Conservation (phyloP, 345 rosid genomes). For the Eucalyptus dawsonii region DNA sequence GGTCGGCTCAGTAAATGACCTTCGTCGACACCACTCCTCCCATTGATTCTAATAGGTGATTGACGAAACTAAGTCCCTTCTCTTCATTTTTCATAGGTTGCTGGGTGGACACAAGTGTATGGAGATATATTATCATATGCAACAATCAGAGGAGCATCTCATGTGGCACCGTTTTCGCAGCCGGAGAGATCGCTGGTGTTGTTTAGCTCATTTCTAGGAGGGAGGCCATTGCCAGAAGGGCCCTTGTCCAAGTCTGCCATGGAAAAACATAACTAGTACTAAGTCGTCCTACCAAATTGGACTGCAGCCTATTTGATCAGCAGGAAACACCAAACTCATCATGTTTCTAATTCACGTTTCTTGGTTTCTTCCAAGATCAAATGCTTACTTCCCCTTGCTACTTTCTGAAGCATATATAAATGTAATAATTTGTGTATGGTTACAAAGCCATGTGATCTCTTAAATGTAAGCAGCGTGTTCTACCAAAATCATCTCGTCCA, state of each 20-base stretch:
- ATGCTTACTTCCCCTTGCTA: not conserved
- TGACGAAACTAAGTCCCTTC: not conserved
- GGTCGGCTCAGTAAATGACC: not conserved
- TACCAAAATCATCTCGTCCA: too few relatives aligned
- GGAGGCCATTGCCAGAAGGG: conserved; percentile 18
- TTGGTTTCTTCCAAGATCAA: not conserved
- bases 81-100: conserved; percentile 8
- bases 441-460: too few relatives aligned
- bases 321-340: not conserved
- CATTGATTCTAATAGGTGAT: not conserved
- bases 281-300: not conserved
- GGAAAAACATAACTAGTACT: not conserved
- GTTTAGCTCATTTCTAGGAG: conserved; percentile 15
- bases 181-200: conserved; percentile 31
- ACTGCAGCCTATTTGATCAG: not conserved
- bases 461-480: too few relatives aligned
- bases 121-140: conserved; percentile 26
- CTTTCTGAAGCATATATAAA: not conserved
- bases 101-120: conserved; percentile 43
- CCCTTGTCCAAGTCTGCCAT: not conserved
- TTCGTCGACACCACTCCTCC: accelerated
- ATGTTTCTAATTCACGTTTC: not conserved
- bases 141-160: conserved; percentile 41
- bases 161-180: conserved; percentile 30
- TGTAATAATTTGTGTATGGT: not conserved